phyloP scores from a whole-genome alignment of 1,284 basidiomycete species.

The Boletus sp. region DNA sequence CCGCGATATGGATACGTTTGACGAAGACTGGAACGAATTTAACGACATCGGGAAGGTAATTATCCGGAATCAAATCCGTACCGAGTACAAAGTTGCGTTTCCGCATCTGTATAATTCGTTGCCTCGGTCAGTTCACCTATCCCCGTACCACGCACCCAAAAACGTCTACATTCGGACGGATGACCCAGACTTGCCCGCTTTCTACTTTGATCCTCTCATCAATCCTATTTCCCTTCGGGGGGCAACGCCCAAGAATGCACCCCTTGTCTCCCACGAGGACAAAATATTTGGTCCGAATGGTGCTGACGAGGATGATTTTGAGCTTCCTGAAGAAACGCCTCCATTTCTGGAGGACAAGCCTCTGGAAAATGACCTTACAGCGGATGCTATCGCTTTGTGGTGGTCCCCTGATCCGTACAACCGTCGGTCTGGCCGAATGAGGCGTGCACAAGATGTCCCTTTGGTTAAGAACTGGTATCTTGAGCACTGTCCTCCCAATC shows the following conservation, averaged over 20 bases:
- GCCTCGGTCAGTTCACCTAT: slow-evolving; percentile 91
- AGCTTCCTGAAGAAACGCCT: slow-evolving; percentile 75
- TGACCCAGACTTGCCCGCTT: slow-evolving; percentile 98
- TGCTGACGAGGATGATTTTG: slow-evolving; percentile 85
- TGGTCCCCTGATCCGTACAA: slow-evolving; percentile 98
- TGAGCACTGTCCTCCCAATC: slow-evolving; percentile 95
- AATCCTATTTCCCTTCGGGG: slow-evolving; percentile 93
- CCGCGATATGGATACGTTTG: slow-evolving; percentile 94
- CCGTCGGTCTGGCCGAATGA: slow-evolving; percentile 87
- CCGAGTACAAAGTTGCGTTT: slow-evolving; percentile 99
- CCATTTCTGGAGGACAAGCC: slow-evolving; percentile 84
- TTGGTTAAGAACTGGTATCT: slow-evolving; percentile 97
- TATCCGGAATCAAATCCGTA: slow-evolving; percentile 97
- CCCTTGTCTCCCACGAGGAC: slow-evolving; percentile 87
- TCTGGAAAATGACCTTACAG: slow-evolving; percentile 88
- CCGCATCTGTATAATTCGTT: slow-evolving; percentile 99
- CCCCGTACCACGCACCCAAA: slow-evolving; percentile 91
- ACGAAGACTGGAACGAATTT: slow-evolving; percentile 99
- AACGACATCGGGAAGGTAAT: slow-evolving; percentile 99
- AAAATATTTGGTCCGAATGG: slow-evolving; percentile 83
- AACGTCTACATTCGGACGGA: slow-evolving; percentile 99
- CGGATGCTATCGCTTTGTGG: slow-evolving; percentile 97
- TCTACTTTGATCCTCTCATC: slow-evolving; percentile 98
- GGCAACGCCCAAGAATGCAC: slow-evolving; percentile 77
- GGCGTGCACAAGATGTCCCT: slow-evolving; percentile 92